A percentile compares a stretch with the other conserved stretches of the same genome.
Evolutionary conservation across 2,329 filamentous ascomycete species (phyloP).

Genomic region (Botrytis paeoniae): DNA sequence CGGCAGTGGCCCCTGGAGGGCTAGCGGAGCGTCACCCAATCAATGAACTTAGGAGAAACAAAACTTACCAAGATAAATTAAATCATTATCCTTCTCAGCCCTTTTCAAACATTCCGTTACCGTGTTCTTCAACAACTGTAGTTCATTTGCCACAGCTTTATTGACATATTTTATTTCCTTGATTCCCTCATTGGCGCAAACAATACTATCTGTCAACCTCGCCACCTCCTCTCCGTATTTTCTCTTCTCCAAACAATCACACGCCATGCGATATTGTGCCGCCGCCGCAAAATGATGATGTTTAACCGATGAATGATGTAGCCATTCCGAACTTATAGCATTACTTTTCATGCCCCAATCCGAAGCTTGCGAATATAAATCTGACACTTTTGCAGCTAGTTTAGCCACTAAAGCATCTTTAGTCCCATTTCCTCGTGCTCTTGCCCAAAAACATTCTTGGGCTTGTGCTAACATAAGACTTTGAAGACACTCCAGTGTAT

Average conservation of each 20-base stretch:
- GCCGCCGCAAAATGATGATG: slow-evolving; percentile 96
- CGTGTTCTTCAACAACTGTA: slow-evolving; percentile 77
- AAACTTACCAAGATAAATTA: slow-evolving; percentile 77
- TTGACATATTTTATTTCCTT: slow-evolving; percentile 82
- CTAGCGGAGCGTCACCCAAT: slow-evolving; percentile 6
- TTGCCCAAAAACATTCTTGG: slow-evolving; percentile 98
- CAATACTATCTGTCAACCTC: slow-evolving; percentile 74
- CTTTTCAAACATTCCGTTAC: slow-evolving; percentile 86
- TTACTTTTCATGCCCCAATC: slow-evolving; percentile 87
- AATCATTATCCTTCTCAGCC: slow-evolving; percentile 93
- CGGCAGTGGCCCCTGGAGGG: slow-evolving; percentile 10
- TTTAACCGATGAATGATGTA: slow-evolving; percentile 95
- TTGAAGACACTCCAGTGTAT: slow-evolving; percentile 79
- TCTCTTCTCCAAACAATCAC: slow-evolving; percentile 87
- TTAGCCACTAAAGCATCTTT: slow-evolving; percentile 92
- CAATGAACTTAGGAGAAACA: background rate
- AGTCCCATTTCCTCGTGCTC: slow-evolving; percentile 88
- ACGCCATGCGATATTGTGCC: slow-evolving; percentile 86
- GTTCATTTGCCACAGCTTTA: slow-evolving; percentile 75
- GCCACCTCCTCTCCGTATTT: slow-evolving; percentile 96
- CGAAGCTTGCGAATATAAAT: slow-evolving; percentile 80
- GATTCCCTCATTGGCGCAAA: slow-evolving; percentile 80
- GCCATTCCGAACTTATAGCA: slow-evolving; percentile 89
- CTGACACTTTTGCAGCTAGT: slow-evolving; percentile 84
- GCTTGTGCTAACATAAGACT: slow-evolving; percentile 86